These are phyloP conservation scores for Alternaria hordeiaustralica DNA, from an alignment of 2,329 filamentous ascomycete genomes.

Conservation along the genomic window DNA sequence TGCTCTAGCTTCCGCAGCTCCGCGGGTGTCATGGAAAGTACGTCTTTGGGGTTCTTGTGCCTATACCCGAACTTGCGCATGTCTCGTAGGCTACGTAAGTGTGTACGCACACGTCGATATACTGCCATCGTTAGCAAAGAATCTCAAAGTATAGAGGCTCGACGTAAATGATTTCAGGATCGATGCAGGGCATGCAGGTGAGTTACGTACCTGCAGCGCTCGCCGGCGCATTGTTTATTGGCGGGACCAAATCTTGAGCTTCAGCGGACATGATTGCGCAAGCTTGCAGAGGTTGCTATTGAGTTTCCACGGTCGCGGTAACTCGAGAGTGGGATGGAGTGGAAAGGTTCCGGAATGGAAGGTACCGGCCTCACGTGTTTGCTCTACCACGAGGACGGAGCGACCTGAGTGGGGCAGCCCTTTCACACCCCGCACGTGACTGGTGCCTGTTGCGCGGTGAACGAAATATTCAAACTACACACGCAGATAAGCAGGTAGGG, in stretches of 20 bases:
- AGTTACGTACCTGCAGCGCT: slow-evolving; percentile 5
- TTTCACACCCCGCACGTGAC: slow-evolving; percentile 11
- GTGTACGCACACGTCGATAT: slow-evolving; percentile 1
- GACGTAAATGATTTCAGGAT: background rate
- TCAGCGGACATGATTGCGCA: slow-evolving; percentile 1
- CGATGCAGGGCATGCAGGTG: background rate
- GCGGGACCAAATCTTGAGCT: background rate
- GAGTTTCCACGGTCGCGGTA: background rate
- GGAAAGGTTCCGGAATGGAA: background rate
- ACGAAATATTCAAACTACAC: no score
- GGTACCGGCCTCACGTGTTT: background rate
- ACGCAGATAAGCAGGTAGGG: rapidly evolving
- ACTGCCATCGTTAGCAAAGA: slow-evolving; percentile 1
- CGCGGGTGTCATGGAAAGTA: background rate
- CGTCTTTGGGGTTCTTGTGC: background rate
- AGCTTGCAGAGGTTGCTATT: background rate
- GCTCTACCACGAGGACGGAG: background rate
- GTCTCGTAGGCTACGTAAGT: slow-evolving; percentile 3
- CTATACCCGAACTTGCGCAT: slow-evolving; percentile 6
- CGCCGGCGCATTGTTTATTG: background rate
- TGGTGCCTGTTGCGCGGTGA: background rate
- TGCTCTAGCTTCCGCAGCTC: slow-evolving; percentile 3
- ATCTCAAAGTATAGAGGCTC: background rate
- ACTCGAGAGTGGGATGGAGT: background rate
- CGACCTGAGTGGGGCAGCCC: slow-evolving; percentile 9